phyloP scores from a whole-genome alignment of 2,329 filamentous ascomycete genomes.

The Nigrospora sphaerica region DNA sequence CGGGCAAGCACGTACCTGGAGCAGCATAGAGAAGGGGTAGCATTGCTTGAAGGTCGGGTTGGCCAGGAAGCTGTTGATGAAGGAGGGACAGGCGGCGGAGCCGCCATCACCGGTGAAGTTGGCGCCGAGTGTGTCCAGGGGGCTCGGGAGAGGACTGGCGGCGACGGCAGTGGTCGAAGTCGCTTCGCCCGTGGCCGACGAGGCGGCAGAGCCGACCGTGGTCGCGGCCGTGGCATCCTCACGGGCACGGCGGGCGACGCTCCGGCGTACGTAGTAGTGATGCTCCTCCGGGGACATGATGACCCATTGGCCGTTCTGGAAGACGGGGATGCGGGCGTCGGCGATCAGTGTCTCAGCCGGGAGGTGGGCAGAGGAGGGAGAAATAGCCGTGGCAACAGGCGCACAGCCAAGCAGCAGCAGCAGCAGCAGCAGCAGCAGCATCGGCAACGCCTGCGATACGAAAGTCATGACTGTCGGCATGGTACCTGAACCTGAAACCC shows the following conservation, averaged over 20 bases:
- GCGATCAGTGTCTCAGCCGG: conserved; percentile 25
- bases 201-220: conserved; percentile 22
- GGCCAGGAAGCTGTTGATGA: conserved; percentile 61
- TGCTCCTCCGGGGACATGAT: conserved; percentile 27
- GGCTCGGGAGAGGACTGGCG: conserved; percentile 45
- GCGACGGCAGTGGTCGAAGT: conserved; percentile 19
- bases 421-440: not conserved
- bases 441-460: not conserved
- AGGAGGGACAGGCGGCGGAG: conserved; percentile 49
- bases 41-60: conserved; percentile 65
- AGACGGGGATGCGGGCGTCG: conserved; percentile 26
- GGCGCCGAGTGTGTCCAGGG: conserved; percentile 60
- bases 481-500: too few relatives aligned
- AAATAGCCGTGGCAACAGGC: conserved; percentile 16
- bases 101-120: conserved; percentile 51
- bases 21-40: conserved; percentile 75
- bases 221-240: conserved; percentile 12
- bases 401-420: conserved; percentile 17
- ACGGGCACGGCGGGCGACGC: not conserved
- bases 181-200: conserved; percentile 16
- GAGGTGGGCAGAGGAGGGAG: conserved; percentile 13
- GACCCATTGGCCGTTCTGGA: conserved; percentile 26
- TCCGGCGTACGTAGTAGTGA: conserved; percentile 17
- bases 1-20: conserved; percentile 51
- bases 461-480: too few relatives aligned